These are phyloP conservation scores for Closterium sp. DNA, from an alignment of 139 green algal species.

Conservation along the genomic window DNA sequence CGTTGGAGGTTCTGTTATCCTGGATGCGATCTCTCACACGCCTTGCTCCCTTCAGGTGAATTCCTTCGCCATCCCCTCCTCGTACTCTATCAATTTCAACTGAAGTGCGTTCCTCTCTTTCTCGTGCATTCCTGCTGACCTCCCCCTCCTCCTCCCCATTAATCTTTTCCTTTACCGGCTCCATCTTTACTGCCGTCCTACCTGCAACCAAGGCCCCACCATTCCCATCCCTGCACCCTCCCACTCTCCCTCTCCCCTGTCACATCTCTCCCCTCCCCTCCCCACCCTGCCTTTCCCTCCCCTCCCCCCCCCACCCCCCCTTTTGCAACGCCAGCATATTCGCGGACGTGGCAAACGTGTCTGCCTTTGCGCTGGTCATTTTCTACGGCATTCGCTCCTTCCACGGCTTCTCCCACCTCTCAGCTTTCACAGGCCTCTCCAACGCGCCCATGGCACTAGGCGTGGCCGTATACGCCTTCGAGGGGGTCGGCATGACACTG, in stretches of 20 bases:
- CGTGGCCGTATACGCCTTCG: conserved; percentile 64
- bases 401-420: neutral
- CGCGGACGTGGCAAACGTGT: neutral
- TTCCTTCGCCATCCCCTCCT: too few relatives aligned
- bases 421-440: neutral
- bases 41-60: conserved; percentile 12
- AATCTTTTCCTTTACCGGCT: too few relatives aligned
- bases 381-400: neutral
- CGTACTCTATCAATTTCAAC: too few relatives aligned
- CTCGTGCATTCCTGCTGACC: too few relatives aligned
- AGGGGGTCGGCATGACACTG: conserved; percentile 64
- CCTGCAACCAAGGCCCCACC: too few relatives aligned
- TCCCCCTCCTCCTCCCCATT: too few relatives aligned
- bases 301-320: neutral
- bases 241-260: neutral
- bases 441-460: conserved; percentile 61
- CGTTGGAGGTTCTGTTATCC: neutral
- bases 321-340: conserved; percentile 1
- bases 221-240: neutral
- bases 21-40: neutral
- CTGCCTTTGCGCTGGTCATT: neutral
- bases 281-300: neutral
- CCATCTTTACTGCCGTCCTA: too few relatives aligned
- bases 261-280: neutral
- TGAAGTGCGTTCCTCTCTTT: too few relatives aligned